A percentile compares a stretch with the other conserved stretches of the same genome.
Conservation (phyloP, 805 yeast genomes). For the Candida maris region DNA sequence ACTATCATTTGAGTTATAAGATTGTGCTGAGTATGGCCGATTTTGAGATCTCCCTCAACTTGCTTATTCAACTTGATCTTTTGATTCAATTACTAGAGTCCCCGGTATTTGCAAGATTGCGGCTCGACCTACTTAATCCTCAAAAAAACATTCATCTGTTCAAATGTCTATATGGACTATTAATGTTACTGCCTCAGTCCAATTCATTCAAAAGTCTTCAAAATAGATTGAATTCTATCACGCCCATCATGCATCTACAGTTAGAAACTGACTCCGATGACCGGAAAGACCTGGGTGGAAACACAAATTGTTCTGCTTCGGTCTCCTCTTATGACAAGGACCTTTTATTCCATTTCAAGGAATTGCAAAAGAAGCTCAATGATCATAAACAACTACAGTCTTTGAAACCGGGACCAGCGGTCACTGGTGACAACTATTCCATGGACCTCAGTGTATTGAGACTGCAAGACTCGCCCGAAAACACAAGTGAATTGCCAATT, state of each 20-base stretch:
- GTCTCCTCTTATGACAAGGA: slow-evolving; percentile 18
- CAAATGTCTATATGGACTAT: slow-evolving; percentile 84
- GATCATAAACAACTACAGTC: slow-evolving; percentile 11
- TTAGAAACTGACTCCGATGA: slow-evolving; percentile 25
- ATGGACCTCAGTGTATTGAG: slow-evolving; percentile 12
- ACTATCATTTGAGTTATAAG: slow-evolving; percentile 82
- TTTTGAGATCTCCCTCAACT: slow-evolving; percentile 72
- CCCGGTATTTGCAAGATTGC: slow-evolving; percentile 82
- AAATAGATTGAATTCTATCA: slow-evolving; percentile 65
- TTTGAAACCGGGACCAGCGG: slow-evolving; percentile 4
- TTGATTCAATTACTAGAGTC: slow-evolving; percentile 87
- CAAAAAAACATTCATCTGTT: slow-evolving; percentile 74
- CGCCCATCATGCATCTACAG: slow-evolving; percentile 33
- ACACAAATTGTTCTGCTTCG: too few relatives aligned
- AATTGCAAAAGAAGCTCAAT: slow-evolving; percentile 40
- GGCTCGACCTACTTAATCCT: slow-evolving; percentile 88
- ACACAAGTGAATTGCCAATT: slow-evolving; percentile 9
- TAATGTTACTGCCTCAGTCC: slow-evolving; percentile 94
- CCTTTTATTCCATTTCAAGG: slow-evolving; percentile 45
- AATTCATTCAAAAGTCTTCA: slow-evolving; percentile 81
- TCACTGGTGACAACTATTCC: slow-evolving; percentile 4
- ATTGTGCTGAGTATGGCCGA: slow-evolving; percentile 78
- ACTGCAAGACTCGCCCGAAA: slow-evolving; percentile 10
- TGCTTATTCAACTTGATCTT: slow-evolving; percentile 82
- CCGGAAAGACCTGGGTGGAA: slow-evolving; percentile 13